Evolutionary conservation across 208 protist species (phyloP), one percentile per base, ranked within the genome.

Genomic region (Novymonas esmeraldas): DNA sequence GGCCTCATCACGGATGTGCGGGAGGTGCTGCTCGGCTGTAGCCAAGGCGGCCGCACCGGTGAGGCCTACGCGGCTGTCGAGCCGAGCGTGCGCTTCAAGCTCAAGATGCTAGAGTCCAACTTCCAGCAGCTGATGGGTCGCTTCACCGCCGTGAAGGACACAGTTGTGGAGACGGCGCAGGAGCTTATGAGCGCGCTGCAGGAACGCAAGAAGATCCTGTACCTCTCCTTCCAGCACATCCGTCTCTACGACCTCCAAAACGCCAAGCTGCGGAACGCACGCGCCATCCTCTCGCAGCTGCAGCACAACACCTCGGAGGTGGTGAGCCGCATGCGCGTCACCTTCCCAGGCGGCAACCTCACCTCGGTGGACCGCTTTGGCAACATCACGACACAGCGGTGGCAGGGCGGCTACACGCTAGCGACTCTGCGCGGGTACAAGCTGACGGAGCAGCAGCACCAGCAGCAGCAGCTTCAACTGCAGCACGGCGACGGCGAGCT

Each of bases 211-310:
- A 93, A 93, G 70, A 90, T 94, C 54, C 81, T 97, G 6, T 93
- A 94, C 70, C 76, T 97, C n/a, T 93, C 90, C 29, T 82, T 94
- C 20, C 94, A 97, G 71, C 94, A 97, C 77, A 93, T 97, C 64
- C 92, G 92, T 10, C 66, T 95, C 20, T 96, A 96, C 70, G 94
- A 96, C 64, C 65, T 96, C 56, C 89, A 96, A 57, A 95, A 89
- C 65, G 58, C 71, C 1, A 96, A 96, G 44, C 78, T 96, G 70
- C 89, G 92, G 18, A 72, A 80, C 36, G 73, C 75, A 29, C 89
- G 90, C 48, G 85, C 88, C 2, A 79, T 87, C 18, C 46, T 97
- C 18, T 64, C 81, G n/a, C 79, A 95, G 52, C 78, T 96, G 58
- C 86, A 85, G 42, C 64, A 84, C 24, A 79, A 65, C 59, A 78